Base-by-base conservation (phyloP, 371 early-diverging fungal species). In the Mortierella sp. region DNA sequence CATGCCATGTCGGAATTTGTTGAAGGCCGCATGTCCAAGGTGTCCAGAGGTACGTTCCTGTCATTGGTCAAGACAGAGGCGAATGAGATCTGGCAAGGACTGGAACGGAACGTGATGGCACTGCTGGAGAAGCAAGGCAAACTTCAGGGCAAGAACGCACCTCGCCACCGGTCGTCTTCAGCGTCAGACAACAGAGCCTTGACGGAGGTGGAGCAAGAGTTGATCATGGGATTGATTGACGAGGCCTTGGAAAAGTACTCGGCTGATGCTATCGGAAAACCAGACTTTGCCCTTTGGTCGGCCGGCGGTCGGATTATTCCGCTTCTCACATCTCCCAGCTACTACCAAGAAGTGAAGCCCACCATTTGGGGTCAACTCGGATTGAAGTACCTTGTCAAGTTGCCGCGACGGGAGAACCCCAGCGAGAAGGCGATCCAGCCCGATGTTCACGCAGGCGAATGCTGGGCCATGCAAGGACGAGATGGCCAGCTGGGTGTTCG, bases 381-480 rank as follows among this genome's bases (percentile, higher is more conserved):
- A 5, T 29, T 51, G 10, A 48, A 57, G 19, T 57, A 69, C 52
- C 16, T 79, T 29, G 54, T 61, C n/a, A 55, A 56, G 1, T 34
- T 71, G n/a, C 63, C 57, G 14, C 54, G 59, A 13, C 54, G 58
- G n/a, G 60, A 64, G n/a, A 80, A 79, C 41, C 78, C 82, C 1
- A 86, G 88, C 2, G 53, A 81, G 9, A 80, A 80, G 25, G 83
- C 82, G 1, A 79, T 91, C 22, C 78, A 83, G 25, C 88, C 90
- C 2, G 67, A 71, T 28, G 72, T 82, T 25, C 80, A 85, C 22
- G 79, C 87, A 7, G 92, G 92, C 29, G 83, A 91, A 62, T 93
- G 93, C 66, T 93, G 92, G 92, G 86, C 91, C 0, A 83, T 90
- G 82, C 67, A 61, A n/a, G 91, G 92, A 14, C 58, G 74, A 13